Evolutionary conservation across 2,329 filamentous ascomycete genomes (phyloP), one percentile per base, ranked within the genome.

Genomic region (Fusarium musae): DNA sequence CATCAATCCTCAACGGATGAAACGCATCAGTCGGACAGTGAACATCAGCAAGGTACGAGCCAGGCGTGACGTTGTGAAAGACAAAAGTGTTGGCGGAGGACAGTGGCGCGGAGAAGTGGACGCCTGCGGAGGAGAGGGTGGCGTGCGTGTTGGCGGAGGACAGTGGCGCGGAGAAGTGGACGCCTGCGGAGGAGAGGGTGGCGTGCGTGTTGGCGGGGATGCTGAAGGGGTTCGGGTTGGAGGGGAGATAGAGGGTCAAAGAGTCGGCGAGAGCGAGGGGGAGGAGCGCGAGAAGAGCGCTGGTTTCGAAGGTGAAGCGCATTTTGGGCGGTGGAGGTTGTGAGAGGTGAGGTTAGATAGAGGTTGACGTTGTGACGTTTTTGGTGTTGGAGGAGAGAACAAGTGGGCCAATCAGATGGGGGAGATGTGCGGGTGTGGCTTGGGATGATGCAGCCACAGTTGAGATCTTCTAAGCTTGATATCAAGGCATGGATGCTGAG

Each of bases 31-130:
- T 92, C 34, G 89, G 84, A 79, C 91, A 92, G 83, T 95, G 90
- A 54, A 98, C 87, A 75, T 96, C 94, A 53, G 93, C 90, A 10
- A 98, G 88, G 81, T 98, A 98, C 65, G 91, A 93, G 2, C 92
- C 93, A 2, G 87, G 81, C 9, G 88, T 87, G 59, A 97, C 87
- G 76, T 95, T 91, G 74, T 83, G 84, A 85, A 98, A 97, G 71
- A 90, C 87, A 79, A 98, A 94, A 30, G 89, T 91, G 81, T 93
- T 93, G 75, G 87, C 82, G 44, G 87, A 84, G 17, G 91, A 91
- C 15, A 97, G 84, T 15, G 91, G 91, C 17, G 93, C 90, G 32
- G 87, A 77, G 78, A 80, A 76, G 69, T 79, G 74, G 37, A 69
- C 70, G 67, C 82, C 79, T 16, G 85, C 83, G 23, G 86, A 77